Percentiles rank a stretch among this genome's conserved stretches.
These are phyloP conservation scores for Suillus ampliporus DNA, from an alignment of 768 basidiomycete genomes.

Conservation along the genomic window DNA sequence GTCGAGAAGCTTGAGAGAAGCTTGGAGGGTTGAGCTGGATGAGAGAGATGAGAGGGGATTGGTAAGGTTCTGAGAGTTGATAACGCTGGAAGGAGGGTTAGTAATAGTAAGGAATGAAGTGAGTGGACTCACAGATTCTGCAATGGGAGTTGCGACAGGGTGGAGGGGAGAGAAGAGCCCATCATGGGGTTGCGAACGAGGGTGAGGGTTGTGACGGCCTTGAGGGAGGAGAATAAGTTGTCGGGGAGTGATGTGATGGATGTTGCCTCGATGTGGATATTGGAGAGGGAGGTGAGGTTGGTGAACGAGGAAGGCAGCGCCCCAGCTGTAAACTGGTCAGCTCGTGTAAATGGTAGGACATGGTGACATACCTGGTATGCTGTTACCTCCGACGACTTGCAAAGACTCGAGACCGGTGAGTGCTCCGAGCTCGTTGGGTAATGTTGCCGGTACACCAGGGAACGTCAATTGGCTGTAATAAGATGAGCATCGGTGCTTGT, in stretches of 20 bases:
- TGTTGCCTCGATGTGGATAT: constrained; percentile 49
- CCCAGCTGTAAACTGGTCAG: constrained; percentile 39
- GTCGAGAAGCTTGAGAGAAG: constrained; percentile 44
- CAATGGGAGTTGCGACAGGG: constrained; percentile 38
- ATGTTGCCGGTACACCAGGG: constrained; percentile 51
- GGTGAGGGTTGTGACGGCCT: constrained; percentile 40
- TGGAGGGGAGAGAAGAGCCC: constrained; percentile 43
- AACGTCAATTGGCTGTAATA: constrained; percentile 43
- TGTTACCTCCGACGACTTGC: constrained; percentile 46
- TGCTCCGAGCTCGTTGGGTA: constrained; percentile 48
- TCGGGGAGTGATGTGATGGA: constrained; percentile 42
- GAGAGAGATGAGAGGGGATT: constrained; percentile 39
- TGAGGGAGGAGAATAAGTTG: constrained; percentile 40
- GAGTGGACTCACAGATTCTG: constrained; percentile 44
- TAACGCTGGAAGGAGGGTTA: constrained; percentile 31
- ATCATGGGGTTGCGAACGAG: constrained; percentile 49
- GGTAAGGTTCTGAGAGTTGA: constrained; percentile 43
- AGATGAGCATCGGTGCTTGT: constrained; percentile 1
- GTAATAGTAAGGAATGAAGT: neutral
- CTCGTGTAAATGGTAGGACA: neutral
- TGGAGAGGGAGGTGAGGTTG: constrained; percentile 42
- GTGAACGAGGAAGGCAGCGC: constrained; percentile 45
- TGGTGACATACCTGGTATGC: constrained; percentile 44
- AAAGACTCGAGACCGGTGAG: constrained; percentile 46
- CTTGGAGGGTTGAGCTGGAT: constrained; percentile 36